Evolutionary conservation across 2,329 filamentous ascomycete genomes (phyloP), one percentile per base, ranked within the genome.

Genomic region (Cladobotryum mycophilum): DNA sequence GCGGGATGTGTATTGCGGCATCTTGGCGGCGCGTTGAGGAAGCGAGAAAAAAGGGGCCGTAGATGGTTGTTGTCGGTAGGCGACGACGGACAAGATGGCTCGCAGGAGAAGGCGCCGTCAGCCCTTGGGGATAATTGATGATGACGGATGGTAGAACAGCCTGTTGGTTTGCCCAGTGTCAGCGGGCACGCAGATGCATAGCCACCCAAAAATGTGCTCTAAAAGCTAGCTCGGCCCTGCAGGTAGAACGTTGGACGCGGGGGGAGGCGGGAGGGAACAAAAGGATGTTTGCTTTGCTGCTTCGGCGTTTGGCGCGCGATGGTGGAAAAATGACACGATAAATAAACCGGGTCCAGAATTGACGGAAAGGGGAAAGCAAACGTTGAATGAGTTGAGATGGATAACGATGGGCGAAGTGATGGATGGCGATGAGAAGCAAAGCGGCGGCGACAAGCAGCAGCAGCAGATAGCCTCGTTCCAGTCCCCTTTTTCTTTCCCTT

Each of bases 1-100:
- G 62, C 82, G 79, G 45, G 81, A 84, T 52, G 81, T 83, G 72
- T 84, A 85, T 59, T 80, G 76, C 70, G 82, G 79, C 80, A 84
- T 84, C 56, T 68, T 78, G 67, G 55, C 53, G 54, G 61, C 25
- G 44, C 42, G 47, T 46, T 20, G 40, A 43, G 34, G 22, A 30
- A n/a, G 17, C 43, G 47, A 47, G n/a, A 42, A 51, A 46, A 41
- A 46, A 41, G 51, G 42, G 49, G 37, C 41, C 44, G 47, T 36
- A 53, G 30, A 45, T 14, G 42, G 25, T 11, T 11, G 30, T 45
- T 43, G 41, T 15, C 44, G 57, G 57, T 48, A 52, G 58, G 56
- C 42, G 56, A 52, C 34, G 53, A 48, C 17, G 34, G 36, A 38
- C 30, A 25, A 35, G 37, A 44, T 42, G 22, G 20, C 36, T 49